These are phyloP conservation scores for Suhomyces ambrosiae DNA, from an alignment of 1,139 yeast genomes.

Conservation along the genomic window DNA sequence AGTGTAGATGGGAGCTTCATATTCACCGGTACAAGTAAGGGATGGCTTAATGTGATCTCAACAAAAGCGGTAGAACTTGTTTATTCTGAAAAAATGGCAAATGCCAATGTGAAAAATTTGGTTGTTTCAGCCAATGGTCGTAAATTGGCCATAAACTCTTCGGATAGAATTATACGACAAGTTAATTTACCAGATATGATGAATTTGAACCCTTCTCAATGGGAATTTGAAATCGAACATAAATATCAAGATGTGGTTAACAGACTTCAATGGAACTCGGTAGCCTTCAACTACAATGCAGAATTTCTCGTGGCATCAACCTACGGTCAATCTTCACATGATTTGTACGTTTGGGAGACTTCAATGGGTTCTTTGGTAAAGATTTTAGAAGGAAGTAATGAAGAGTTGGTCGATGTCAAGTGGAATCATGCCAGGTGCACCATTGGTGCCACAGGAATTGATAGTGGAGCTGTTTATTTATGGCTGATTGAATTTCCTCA, in stretches of 20 bases:
- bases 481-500: constrained; percentile 89
- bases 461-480: constrained; percentile 76
- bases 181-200: constrained; percentile 54
- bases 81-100: constrained; percentile 57
- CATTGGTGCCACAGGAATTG: constrained; percentile 87
- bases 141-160: constrained; percentile 73
- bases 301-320: constrained; percentile 90
- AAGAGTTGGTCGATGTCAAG: constrained; percentile 77
- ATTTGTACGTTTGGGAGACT: constrained; percentile 92
- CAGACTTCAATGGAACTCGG: constrained; percentile 84
- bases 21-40: constrained; percentile 79
- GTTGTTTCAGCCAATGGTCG: constrained; percentile 66
- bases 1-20: constrained; percentile 54
- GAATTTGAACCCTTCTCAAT: constrained; percentile 30
- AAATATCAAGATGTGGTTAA: constrained; percentile 91
- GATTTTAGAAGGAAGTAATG: constrained; percentile 91
- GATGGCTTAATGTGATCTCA: constrained; percentile 62
- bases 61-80: constrained; percentile 35
- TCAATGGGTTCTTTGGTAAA: constrained; percentile 83
- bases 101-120: constrained; percentile 73
- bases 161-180: constrained; percentile 83
- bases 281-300: constrained; percentile 72
- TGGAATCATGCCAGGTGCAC: constrained; percentile 81
- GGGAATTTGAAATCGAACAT: constrained; percentile 70
- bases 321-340: constrained; percentile 83